Conservation (phyloP, 306 rosid species). For the Vigna nakashimae region DNA sequence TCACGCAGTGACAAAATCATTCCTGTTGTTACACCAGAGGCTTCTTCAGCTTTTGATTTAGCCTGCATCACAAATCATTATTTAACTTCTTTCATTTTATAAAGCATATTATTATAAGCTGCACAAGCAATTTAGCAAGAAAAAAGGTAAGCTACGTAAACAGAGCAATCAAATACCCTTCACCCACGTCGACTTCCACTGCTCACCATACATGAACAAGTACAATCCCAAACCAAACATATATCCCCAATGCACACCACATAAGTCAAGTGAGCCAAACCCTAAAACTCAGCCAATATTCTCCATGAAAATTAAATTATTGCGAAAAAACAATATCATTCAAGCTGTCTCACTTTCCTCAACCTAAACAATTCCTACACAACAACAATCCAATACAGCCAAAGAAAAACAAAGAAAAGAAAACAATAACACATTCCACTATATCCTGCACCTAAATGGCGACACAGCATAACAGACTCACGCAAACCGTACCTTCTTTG, state of each 20-base stretch:
- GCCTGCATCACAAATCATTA: constrained; percentile 41
- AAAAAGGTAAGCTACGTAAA: not conserved
- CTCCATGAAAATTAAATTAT: not conserved
- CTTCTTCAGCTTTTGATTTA: constrained; percentile 74
- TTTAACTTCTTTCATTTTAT: not conserved
- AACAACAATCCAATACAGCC: constrained; percentile 1
- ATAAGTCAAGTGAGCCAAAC: not conserved
- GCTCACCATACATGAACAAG: constrained; percentile 20
- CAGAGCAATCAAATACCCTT: constrained; percentile 4
- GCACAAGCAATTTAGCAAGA: not conserved
- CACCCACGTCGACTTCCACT: constrained; percentile 17
- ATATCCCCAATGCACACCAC: not conserved
- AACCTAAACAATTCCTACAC: not conserved
- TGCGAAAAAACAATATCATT: not conserved
- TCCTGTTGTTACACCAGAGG: constrained; percentile 87
- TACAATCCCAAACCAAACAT: constrained; percentile 7
- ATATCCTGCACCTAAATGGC: constrained; percentile 12
- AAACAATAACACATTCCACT: not conserved
- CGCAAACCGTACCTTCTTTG: constrained; percentile 59
- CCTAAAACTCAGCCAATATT: not conserved
- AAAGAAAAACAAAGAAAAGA: not conserved
- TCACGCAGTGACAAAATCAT: constrained; percentile 97
- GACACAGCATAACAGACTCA: constrained; percentile 1
- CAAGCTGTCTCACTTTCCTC: constrained; percentile 10
- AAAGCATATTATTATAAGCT: constrained; percentile 4